phyloP scores from a whole-genome alignment of 768 basidiomycete genomes.

The Pleurotus giganteus region DNA sequence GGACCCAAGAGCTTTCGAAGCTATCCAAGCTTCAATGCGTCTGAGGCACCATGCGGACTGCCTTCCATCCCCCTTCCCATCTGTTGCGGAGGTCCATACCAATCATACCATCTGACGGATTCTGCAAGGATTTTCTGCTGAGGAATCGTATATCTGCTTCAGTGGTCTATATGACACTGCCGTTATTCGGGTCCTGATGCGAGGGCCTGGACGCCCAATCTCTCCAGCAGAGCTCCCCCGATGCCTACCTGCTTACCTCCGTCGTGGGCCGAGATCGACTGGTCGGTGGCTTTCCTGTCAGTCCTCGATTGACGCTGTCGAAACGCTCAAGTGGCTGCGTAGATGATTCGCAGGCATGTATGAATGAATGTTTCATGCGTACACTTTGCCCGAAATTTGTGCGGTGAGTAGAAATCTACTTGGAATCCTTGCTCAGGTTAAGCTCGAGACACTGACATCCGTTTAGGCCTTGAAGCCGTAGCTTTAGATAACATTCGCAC shows the following conservation, averaged over 20 bases:
- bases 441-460: too few relatives aligned
- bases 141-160: neutral
- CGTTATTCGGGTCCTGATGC: neutral
- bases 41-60: neutral
- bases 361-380: too few relatives aligned
- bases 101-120: neutral
- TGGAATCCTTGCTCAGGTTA: too few relatives aligned
- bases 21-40: neutral
- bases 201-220: neutral
- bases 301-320: too few relatives aligned
- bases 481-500: neutral
- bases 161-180: neutral
- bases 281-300: neutral
- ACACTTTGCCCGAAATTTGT: too few relatives aligned
- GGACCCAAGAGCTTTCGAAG: too few relatives aligned
- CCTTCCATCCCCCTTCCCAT: neutral
- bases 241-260: slow-evolving; percentile 1
- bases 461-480: too few relatives aligned
- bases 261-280: neutral
- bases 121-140: neutral
- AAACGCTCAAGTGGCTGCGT: neutral
- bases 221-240: neutral
- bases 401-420: too few relatives aligned
- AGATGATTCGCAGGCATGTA: too few relatives aligned
- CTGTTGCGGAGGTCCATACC: neutral